These are phyloP conservation scores for Solanum dulcamara DNA, from an alignment of 257 asterid genomes.

Conservation along the genomic window DNA sequence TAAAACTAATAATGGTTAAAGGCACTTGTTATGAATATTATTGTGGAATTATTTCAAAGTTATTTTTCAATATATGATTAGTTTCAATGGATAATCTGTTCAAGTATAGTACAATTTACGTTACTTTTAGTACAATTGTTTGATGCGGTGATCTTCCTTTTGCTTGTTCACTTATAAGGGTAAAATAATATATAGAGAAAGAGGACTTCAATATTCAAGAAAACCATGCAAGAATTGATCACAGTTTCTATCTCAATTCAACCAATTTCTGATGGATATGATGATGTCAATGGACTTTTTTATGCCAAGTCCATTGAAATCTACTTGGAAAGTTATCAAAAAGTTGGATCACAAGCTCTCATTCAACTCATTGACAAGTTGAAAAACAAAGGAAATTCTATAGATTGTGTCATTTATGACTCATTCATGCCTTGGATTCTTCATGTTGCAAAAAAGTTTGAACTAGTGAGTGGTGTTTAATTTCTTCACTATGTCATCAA, in stretches of 20 bases:
- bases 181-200: too few species aligned
- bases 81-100: neutral
- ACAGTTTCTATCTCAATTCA: slow-evolving; percentile 11
- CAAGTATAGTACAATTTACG: too few species aligned
- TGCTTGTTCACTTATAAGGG: too few species aligned
- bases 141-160: too few species aligned
- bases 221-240: slow-evolving; percentile 7
- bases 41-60: too few species aligned
- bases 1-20: too few species aligned
- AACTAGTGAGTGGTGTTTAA: slow-evolving; percentile 3
- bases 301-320: neutral
- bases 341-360: slow-evolving; percentile 15
- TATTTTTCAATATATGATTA: too few species aligned
- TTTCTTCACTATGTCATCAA: slow-evolving; percentile 31
- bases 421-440: slow-evolving; percentile 30
- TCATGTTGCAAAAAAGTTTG: slow-evolving; percentile 23
- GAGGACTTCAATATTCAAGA: too few species aligned
- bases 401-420: slow-evolving; percentile 27
- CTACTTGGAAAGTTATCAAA: neutral
- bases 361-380: slow-evolving; percentile 11
- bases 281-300: slow-evolving; percentile 10
- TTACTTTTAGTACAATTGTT: too few species aligned
- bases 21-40: too few species aligned
- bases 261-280: slow-evolving; percentile 30
- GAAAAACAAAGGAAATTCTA: slow-evolving; percentile 12